Evolutionary conservation across 179 eudicot genomes (phyloP), one percentile per base, ranked within the genome.

Genomic region (Beta macrorhiza): DNA sequence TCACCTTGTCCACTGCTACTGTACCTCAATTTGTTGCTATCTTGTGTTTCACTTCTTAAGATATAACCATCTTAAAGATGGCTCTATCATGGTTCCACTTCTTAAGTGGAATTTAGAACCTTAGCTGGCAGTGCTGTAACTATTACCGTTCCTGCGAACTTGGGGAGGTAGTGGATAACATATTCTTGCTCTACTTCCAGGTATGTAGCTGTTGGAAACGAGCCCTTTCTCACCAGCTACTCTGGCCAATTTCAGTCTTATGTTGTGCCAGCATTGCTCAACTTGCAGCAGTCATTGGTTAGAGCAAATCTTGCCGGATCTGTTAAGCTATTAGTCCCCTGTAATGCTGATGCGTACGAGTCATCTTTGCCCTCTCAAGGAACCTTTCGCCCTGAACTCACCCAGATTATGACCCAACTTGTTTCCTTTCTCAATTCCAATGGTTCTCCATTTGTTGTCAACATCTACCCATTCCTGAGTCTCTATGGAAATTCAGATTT

Each of bases 121-220:
- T 49, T 7, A 9, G 53, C 11, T 49, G 9, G 11, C 10, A 49
- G 53, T 49, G 11, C 11, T 49, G 53, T 37, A 37, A 49, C 53
- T 49, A 9, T 49, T 49, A 37, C 0, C 4, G 53, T 49, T 49
- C 0, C 53, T 1, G 53, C 4, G 9, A 7, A 49, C 53, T 49
- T 7, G 53, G 11, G 11, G 11, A 49, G 4, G 7, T 6, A 49
- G 9, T 49, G 53, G 11, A 49, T 49, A 49, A 49, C 10, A 49
- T 49, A 52, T 22, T 74, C 32, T 22, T 74, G 51, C 19, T 22
- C 47, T 65, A 7, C 7, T 51, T 49, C 53, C 92, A 93, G 97
- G 89, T 92, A 93, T 58, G 86, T 95, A 25, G 98, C 97, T 14
- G 98, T 95, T 3, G 98, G 98, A 78, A 95, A 95, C 78, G 98